phyloP scores from a whole-genome alignment of 169 alveolate genomes.

The Cryptosporidium sp. region DNA sequence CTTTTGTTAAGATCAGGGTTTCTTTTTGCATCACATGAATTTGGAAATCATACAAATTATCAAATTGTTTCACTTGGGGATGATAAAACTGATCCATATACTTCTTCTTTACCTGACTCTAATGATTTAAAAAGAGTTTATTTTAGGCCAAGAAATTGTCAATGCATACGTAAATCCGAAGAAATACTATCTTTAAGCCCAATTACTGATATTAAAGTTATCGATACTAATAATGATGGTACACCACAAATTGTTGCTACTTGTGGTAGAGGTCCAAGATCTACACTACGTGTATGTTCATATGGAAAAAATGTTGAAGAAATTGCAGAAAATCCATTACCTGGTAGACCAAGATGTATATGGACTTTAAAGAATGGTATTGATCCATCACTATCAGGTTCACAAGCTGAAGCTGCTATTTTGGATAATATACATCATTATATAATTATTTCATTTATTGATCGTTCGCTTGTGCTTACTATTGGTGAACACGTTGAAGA shows the following conservation, averaged over 20 bases:
- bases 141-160: slow-evolving; percentile 91
- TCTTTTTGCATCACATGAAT: slow-evolving; percentile 97
- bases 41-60: slow-evolving; percentile 93
- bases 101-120: slow-evolving; percentile 90
- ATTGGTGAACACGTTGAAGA: slow-evolving; percentile 94
- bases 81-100: slow-evolving; percentile 87
- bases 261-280: slow-evolving; percentile 97
- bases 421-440: slow-evolving; percentile 87
- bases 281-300: slow-evolving; percentile 93
- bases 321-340: slow-evolving; percentile 94
- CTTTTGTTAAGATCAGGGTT: slow-evolving; percentile 95
- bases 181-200: slow-evolving; percentile 94
- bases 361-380: slow-evolving; percentile 92
- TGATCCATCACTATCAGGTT: background rate
- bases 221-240: slow-evolving; percentile 87
- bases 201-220: slow-evolving; percentile 94
- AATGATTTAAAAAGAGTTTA: slow-evolving; percentile 81
- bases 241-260: slow-evolving; percentile 86
- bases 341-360: slow-evolving; percentile 96
- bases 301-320: slow-evolving; percentile 96
- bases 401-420: slow-evolving; percentile 7
- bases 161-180: slow-evolving; percentile 90
- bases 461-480: slow-evolving; percentile 93
- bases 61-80: slow-evolving; percentile 86
- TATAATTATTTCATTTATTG: slow-evolving; percentile 94